Percentiles rank a stretch among this genome's conserved stretches.
Evolutionary conservation across 257 asterid species (phyloP).

Genomic region (Solanum pennellii): DNA sequence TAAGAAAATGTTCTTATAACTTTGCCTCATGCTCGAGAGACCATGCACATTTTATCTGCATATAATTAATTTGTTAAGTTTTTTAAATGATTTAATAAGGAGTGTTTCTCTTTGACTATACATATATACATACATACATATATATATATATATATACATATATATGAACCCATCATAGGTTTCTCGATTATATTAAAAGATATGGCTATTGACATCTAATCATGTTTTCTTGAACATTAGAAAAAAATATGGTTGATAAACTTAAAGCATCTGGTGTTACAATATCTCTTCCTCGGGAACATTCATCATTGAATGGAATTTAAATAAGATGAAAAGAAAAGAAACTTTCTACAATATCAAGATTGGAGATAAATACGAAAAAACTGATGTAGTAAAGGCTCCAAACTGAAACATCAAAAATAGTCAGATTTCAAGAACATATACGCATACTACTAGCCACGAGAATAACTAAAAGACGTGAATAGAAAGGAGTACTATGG

Average conservation of each 20-base stretch:
- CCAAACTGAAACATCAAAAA: background rate
- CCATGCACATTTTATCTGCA: too few species aligned
- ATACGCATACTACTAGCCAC: background rate
- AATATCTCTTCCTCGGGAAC: background rate
- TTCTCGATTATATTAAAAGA: background rate
- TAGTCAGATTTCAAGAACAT: background rate
- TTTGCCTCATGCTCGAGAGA: too few species aligned
- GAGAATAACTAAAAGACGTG: background rate
- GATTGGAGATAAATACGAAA: background rate
- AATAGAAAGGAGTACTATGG: background rate
- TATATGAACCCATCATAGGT: background rate
- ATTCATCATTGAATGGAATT: background rate
- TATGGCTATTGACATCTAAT: background rate
- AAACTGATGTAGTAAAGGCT: background rate
- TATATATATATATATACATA: too few species aligned
- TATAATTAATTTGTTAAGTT: too few species aligned
- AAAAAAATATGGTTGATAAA: background rate
- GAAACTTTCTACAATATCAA: background rate
- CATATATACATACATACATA: too few species aligned
- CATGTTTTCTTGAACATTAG: background rate
- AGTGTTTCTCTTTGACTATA: too few species aligned
- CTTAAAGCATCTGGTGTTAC: background rate
- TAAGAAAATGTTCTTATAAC: too few species aligned
- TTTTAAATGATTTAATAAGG: too few species aligned
- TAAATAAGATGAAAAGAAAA: background rate